Conservation (phyloP, 495 filamentous ascomycete species). For the Annulohypoxylon maeteangense region DNA sequence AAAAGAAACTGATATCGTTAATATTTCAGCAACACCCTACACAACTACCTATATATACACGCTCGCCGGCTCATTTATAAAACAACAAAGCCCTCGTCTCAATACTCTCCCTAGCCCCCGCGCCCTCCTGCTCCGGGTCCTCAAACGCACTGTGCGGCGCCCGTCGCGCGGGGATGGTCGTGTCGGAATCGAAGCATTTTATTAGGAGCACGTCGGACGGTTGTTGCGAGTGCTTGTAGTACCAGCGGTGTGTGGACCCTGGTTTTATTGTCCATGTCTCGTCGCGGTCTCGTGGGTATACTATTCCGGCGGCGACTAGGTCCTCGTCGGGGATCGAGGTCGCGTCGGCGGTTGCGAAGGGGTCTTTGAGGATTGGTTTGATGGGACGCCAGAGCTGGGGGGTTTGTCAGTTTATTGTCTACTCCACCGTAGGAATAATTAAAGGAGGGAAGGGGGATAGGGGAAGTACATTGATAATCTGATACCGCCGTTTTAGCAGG, state of each 20-base stretch:
- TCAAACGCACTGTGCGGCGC: constrained; percentile 71
- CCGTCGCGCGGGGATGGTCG: constrained; percentile 65
- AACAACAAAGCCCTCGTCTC: constrained; percentile 70
- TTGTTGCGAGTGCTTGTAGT: constrained; percentile 74
- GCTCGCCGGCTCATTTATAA: no score
- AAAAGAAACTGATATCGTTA: background rate
- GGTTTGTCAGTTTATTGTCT: background rate
- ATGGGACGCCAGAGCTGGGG: constrained; percentile 72
- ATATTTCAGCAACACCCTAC: background rate
- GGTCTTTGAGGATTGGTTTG: constrained; percentile 67
- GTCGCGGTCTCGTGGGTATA: constrained; percentile 71
- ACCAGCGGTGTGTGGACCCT: constrained; percentile 69
- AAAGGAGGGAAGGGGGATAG: background rate
- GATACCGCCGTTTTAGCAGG: constrained; percentile 69
- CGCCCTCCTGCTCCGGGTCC: constrained; percentile 58
- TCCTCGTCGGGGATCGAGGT: constrained; percentile 69
- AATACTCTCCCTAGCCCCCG: constrained; percentile 66
- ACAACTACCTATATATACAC: no score
- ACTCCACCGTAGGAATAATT: background rate
- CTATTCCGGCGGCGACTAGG: constrained; percentile 72
- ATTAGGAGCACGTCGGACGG: constrained; percentile 69
- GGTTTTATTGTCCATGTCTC: constrained; percentile 77
- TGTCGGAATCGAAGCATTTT: constrained; percentile 75
- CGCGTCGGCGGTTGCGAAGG: constrained; percentile 69
- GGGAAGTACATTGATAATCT: constrained; percentile 72